Evolutionary conservation across 108 stramenopile species (phyloP), one percentile per base, ranked within the genome.

Genomic region (Skeletonema grethae): DNA sequence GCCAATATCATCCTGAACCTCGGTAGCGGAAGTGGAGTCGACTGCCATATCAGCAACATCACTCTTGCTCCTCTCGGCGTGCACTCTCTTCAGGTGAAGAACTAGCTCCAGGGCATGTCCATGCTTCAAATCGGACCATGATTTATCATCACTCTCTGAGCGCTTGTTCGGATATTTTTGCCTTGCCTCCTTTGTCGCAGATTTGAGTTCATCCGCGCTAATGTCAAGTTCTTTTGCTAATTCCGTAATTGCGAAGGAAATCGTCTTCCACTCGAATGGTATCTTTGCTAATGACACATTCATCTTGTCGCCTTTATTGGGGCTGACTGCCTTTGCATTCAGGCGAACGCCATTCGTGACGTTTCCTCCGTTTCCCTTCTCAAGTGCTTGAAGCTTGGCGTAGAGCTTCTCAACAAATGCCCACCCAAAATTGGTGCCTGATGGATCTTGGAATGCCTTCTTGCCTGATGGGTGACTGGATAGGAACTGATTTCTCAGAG

Each of bases 301-400:
- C 45, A 46, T 46, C 45, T 46, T 46, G n/a, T 46, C 45, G n/a
- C 45, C 16, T 16, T 46, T 46, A n/a, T 46, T 46, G 45, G 45
- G 45, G 5, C 16, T 46, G 12, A 46, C 45, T 3, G 45, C 45
- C 45, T 46, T 46, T 3, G 45, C 45, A 46, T 46, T 16, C 45
- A 46, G 9, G 45, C 45, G 45, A 16, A 46, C 45, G 16, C 45
- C 45, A 16, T 46, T 46, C 3, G 45, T 46, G 15, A 46, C 16
- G 45, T 16, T 0, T 46, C n/a, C 45, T 1, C 45, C n/a, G n/a
- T 46, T 46, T 15, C 6, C n/a, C n/a, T n/a, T n/a, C n/a, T n/a
- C n/a, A n/a, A n/a, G 45, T 16, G n/a, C 4, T 46, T 46, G 45
- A 4, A 13, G n/a, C 45, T 46, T 16, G 45, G 3, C 45, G 5